These are phyloP conservation scores for Rhipidocladum racemiflorum DNA, from an alignment of 176 grass and related monocot species.

Conservation along the genomic window DNA sequence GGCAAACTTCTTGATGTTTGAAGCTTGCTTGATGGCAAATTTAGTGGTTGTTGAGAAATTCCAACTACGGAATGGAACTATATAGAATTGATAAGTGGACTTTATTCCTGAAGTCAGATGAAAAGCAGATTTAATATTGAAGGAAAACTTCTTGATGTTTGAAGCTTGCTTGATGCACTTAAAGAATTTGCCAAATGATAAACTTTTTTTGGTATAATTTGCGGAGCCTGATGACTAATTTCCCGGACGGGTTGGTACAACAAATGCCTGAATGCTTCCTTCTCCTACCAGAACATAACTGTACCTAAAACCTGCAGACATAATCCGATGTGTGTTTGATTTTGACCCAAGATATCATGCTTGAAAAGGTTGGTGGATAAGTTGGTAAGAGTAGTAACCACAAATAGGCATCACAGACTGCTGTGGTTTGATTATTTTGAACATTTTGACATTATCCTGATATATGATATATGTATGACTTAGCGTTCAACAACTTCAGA, in stretches of 20 bases:
- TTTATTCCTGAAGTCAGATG: not conserved
- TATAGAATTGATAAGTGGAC: not conserved
- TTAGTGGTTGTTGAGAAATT: not conserved
- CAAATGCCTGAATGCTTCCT: slow-evolving; percentile 9
- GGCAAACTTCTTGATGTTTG: too few relatives aligned
- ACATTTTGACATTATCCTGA: not conserved
- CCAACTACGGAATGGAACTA: not conserved
- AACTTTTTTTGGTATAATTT: not conserved
- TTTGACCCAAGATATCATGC: slow-evolving; percentile 13
- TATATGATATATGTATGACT: not conserved
- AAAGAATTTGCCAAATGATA: not conserved
- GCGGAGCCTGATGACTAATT: not conserved
- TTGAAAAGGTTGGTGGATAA: slow-evolving; percentile 13
- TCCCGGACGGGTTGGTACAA: slow-evolving; percentile 24
- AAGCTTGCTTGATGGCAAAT: too few relatives aligned
- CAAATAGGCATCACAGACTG: not conserved
- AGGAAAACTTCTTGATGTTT: too few relatives aligned
- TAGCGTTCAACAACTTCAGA: slow-evolving; percentile 4
- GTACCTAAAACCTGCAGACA: not conserved
- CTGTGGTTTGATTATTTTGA: not conserved
- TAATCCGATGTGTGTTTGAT: not conserved
- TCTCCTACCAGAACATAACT: slow-evolving; percentile 11
- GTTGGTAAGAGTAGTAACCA: not conserved
- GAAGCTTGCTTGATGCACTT: slow-evolving; percentile 20
- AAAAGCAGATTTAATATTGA: not conserved